A percentile compares a stretch with the other conserved stretches of the same genome.
Evolutionary conservation across 495 filamentous ascomycete genomes (phyloP).

Genomic region (Apodospora peruviana): DNA sequence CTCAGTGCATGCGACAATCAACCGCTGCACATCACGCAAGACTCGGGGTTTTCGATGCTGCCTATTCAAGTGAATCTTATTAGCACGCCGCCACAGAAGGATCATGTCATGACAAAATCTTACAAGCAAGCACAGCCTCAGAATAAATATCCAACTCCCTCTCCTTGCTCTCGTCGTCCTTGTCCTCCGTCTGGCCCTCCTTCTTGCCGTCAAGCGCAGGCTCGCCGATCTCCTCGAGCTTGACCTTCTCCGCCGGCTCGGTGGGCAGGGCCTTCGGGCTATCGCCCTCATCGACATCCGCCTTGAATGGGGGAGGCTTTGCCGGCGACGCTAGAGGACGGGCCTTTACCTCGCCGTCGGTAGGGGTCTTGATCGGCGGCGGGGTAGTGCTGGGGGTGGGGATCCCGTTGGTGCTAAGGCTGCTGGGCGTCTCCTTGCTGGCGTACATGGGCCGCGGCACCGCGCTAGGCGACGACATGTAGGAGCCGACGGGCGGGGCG

Average conservation of each 20-base stretch:
- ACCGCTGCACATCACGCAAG: conserved; percentile 87
- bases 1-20: too few relatives aligned
- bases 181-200: conserved; percentile 47
- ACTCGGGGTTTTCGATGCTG: conserved; percentile 88
- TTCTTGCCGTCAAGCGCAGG: conserved; percentile 46
- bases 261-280: conserved; percentile 70
- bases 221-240: conserved; percentile 53
- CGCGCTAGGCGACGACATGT: conserved; percentile 38
- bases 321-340: conserved; percentile 38
- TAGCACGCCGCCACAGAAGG: conserved; percentile 10
- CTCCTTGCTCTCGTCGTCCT: conserved; percentile 57
- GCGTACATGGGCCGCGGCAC: conserved; percentile 37
- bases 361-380: conserved; percentile 40
- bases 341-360: conserved; percentile 30
- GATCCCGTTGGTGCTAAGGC: conserved; percentile 44
- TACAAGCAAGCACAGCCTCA: conserved; percentile 83
- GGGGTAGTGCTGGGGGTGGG: conserved; percentile 58
- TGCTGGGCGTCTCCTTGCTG: conserved; percentile 34
- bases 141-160: conserved; percentile 89
- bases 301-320: conserved; percentile 55
- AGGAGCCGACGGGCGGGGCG: conserved; percentile 48
- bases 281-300: conserved; percentile 63
- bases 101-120: conserved; percentile 19
- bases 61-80: conserved; percentile 30
- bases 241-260: conserved; percentile 54